A percentile compares a stretch with the other conserved stretches of the same genome.
Evolutionary conservation across 345 rosid species (phyloP).

Genomic region (Aquilaria malaccensis): DNA sequence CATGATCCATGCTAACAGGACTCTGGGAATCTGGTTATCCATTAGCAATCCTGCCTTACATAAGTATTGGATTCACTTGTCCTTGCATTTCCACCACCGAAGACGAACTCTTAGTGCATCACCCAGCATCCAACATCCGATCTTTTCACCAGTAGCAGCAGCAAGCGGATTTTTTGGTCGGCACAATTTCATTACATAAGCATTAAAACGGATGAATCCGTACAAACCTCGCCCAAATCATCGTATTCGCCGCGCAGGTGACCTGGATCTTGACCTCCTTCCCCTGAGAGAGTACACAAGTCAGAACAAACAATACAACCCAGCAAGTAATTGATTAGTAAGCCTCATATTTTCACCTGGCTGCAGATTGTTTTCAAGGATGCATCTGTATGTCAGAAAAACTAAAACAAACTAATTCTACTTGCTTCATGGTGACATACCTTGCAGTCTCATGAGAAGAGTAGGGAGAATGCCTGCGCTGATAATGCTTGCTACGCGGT

Average conservation of each 20-base stretch:
- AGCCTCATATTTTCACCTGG: conserved; percentile 54
- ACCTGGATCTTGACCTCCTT: conserved; percentile 74
- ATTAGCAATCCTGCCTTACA: too few relatives aligned
- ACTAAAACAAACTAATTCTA: conserved; percentile 31
- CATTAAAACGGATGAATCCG: too few relatives aligned
- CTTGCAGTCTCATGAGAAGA: conserved; percentile 87
- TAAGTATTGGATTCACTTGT: too few relatives aligned
- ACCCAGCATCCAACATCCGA: too few relatives aligned
- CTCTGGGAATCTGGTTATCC: too few relatives aligned
- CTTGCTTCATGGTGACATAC: conserved; percentile 37
- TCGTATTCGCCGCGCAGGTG: conserved; percentile 57
- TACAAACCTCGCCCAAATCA: conserved; percentile 9
- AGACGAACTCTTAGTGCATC: too few relatives aligned
- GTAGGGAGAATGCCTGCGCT: conserved; percentile 94
- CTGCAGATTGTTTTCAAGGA: conserved; percentile 14
- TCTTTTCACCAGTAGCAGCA: too few relatives aligned
- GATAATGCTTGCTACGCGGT: conserved; percentile 99
- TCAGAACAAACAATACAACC: conserved; percentile 5
- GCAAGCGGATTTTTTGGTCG: too few relatives aligned
- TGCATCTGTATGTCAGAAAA: conserved; percentile 29
- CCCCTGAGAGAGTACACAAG: conserved; percentile 34
- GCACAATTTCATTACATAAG: too few relatives aligned
- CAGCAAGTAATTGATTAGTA: conserved; percentile 6
- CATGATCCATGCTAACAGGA: too few relatives aligned
- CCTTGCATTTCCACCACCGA: too few relatives aligned